phyloP scores from a whole-genome alignment of 306 rosid genomes.

The Sindora glabra region DNA sequence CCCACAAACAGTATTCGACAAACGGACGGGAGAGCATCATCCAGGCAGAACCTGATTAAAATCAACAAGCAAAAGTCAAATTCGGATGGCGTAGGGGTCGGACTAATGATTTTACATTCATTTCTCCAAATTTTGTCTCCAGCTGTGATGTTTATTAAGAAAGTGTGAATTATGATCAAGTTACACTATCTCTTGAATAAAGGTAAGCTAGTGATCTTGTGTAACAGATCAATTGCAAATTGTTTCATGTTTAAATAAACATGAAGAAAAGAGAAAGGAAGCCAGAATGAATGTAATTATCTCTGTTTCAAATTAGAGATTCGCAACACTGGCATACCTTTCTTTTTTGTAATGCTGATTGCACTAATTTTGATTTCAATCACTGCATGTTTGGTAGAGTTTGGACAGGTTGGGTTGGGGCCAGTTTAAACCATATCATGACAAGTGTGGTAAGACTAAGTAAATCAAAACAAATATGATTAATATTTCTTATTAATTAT shows the following conservation, averaged over 20 bases:
- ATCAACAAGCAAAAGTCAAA: background rate
- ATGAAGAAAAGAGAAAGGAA: background rate
- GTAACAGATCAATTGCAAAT: background rate
- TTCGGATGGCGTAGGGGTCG: background rate
- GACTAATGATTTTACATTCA: background rate
- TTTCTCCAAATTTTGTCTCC: background rate
- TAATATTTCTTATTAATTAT: too few relatives aligned
- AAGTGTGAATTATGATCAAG: too few relatives aligned
- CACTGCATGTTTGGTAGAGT: too few relatives aligned
- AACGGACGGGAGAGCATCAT: slow-evolving; percentile 83
- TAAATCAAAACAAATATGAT: background rate
- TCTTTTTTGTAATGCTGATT: too few relatives aligned
- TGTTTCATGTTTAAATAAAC: background rate
- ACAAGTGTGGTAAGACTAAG: too few relatives aligned
- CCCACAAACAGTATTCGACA: slow-evolving; percentile 60
- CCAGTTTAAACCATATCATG: too few relatives aligned
- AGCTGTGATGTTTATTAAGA: too few relatives aligned
- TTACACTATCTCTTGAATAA: background rate
- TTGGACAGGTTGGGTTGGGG: too few relatives aligned
- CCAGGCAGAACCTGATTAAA: slow-evolving; percentile 77
- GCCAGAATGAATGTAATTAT: background rate
- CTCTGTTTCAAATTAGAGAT: too few relatives aligned
- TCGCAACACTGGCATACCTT: too few relatives aligned
- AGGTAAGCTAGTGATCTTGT: background rate
- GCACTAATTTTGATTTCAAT: too few relatives aligned